These are phyloP conservation scores for Moesziomyces parantarcticus DNA, from an alignment of 1,284 basidiomycete genomes.

Conservation along the genomic window DNA sequence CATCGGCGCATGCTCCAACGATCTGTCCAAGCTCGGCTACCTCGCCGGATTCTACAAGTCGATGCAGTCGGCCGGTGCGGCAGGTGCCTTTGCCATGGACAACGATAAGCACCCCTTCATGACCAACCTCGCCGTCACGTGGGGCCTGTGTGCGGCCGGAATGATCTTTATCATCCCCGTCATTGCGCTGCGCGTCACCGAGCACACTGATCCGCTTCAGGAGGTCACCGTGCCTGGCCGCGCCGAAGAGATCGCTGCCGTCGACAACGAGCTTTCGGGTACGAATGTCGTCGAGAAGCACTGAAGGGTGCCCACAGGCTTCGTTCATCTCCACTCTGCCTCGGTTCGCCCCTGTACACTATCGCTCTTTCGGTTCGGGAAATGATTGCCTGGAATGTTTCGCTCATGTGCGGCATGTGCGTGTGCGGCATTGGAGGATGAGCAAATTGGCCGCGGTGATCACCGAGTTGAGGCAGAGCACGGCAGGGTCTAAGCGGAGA, in stretches of 20 bases:
- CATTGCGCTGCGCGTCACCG: slow-evolving; percentile 48
- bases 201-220: slow-evolving; percentile 47
- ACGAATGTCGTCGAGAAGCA: slow-evolving; percentile 22
- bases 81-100: slow-evolving; percentile 56
- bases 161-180: slow-evolving; percentile 55
- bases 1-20: slow-evolving; percentile 59
- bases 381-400: background rate
- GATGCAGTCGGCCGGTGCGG: slow-evolving; percentile 59
- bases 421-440: too few species aligned
- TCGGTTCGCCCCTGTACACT: slow-evolving; percentile 12
- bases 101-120: slow-evolving; percentile 50
- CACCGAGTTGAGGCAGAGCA: background rate
- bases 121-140: slow-evolving; percentile 57
- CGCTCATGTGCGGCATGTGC: too few species aligned
- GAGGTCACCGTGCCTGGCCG: slow-evolving; percentile 54
- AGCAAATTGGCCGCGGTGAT: slow-evolving; percentile 7
- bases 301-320: background rate
- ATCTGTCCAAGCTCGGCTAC: slow-evolving; percentile 57
- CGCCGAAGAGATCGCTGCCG: slow-evolving; percentile 47
- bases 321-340: background rate
- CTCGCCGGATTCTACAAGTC: slow-evolving; percentile 61
- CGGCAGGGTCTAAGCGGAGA: background rate
- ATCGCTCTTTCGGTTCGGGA: background rate
- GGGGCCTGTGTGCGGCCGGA: slow-evolving; percentile 54
- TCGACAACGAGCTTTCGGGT: slow-evolving; percentile 12